These are phyloP conservation scores for Saururus chinensis DNA, from an alignment of 164 flowering plant species.

Conservation along the genomic window DNA sequence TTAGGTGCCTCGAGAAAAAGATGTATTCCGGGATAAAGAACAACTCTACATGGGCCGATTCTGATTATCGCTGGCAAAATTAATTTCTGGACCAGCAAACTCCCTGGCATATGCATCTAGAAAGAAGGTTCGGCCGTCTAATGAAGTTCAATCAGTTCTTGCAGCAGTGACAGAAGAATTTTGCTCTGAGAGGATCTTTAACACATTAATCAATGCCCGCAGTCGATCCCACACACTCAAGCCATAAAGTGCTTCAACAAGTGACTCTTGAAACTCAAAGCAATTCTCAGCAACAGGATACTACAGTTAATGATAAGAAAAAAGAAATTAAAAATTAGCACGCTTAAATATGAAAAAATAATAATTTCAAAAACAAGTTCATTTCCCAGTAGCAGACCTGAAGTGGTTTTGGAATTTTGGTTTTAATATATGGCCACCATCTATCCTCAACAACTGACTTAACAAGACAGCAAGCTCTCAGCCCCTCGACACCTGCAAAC, in stretches of 20 bases:
- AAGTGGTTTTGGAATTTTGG: constrained; percentile 85
- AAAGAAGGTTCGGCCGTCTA: too few species aligned
- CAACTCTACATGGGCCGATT: too few species aligned
- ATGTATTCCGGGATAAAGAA: too few species aligned
- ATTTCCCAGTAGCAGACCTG: constrained; percentile 46
- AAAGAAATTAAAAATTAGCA: constrained; percentile 2
- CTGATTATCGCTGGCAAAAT: too few species aligned
- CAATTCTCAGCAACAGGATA: constrained; percentile 84
- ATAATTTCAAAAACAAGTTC: not conserved
- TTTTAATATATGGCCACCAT: constrained; percentile 91
- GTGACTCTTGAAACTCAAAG: constrained; percentile 80
- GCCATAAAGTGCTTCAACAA: constrained; percentile 82
- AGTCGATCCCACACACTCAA: constrained; percentile 76
- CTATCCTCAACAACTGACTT: constrained; percentile 94
- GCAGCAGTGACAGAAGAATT: constrained; percentile 22
- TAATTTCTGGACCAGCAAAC: too few species aligned
- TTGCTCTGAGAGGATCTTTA: constrained; percentile 58
- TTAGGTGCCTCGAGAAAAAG: too few species aligned
- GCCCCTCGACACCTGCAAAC: constrained; percentile 92
- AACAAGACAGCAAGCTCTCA: constrained; percentile 91
- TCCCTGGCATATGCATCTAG: too few species aligned
- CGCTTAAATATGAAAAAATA: not conserved
- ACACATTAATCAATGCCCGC: constrained; percentile 54
- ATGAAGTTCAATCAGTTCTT: constrained; percentile 13
- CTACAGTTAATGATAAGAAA: constrained; percentile 21